Base-by-base conservation (phyloP, 129 eudicot species). In the Centella asiatica region DNA sequence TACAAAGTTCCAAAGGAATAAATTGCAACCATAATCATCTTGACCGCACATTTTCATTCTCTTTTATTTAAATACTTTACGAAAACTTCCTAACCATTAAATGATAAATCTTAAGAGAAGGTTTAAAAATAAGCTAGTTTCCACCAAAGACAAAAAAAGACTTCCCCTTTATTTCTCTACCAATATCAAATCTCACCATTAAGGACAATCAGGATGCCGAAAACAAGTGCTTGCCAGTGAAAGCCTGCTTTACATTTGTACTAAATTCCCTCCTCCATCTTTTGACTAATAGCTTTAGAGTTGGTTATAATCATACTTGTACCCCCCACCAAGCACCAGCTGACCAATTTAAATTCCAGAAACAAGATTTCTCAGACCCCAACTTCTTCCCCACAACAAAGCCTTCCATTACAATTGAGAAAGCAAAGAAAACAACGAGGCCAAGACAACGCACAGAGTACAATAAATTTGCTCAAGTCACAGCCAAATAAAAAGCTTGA, bases 171-270 rank as follows among this genome's bases (percentile, higher is more conserved):
- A n/a, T n/a, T n/a, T n/a, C n/a, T n/a, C n/a, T n/a, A n/a, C n/a
- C n/a, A n/a, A n/a, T n/a, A n/a, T n/a, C n/a, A n/a, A n/a, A 50
- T 29, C 5, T 3, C 4, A 34, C 39, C 5, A 50, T 23, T 0
- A 25, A 54, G 40, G 24, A 56, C 33, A 39, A 60, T 57, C 20
- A 25, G 57, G 51, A 45, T 36, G 54, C 24, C 17, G 48, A 58
- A 25, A 20, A 22, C 42, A 34, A 61, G 74, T 67, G 61, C 37
- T 34, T 55, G 45, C 58, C 62, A 73, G 73, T 55, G 50, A 40
- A 60, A 54, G 55, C 50, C 66, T 66, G 57, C 89, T 83, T 78
- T 83, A 83, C n/a, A n/a, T 78, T 83, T 83, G 82, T 73, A 72
- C 73, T 66, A 55, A 47, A 10, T 76, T 78, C 89, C 88, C 84